These are phyloP conservation scores for Plectosphaerella sp. DNA, from an alignment of 2,329 filamentous ascomycete species.

Conservation along the genomic window DNA sequence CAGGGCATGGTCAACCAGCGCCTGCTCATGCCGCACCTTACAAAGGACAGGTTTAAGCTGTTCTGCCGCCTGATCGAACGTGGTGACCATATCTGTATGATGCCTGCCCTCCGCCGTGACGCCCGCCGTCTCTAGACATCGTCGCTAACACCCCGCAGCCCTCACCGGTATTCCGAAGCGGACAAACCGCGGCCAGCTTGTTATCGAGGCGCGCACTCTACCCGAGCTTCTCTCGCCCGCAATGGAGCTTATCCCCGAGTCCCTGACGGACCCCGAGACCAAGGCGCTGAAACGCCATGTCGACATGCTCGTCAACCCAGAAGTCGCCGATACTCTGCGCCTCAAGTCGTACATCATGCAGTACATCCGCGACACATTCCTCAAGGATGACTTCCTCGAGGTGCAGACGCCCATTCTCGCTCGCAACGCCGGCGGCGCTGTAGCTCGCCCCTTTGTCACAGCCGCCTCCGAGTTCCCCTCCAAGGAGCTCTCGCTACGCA, in stretches of 20 bases:
- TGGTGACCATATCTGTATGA: conserved; percentile 79
- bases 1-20: conserved; percentile 73
- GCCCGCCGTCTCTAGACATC: background rate
- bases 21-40: conserved; percentile 30
- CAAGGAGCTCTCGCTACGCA: conserved; percentile 70
- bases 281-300: conserved; percentile 76
- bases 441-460: conserved; percentile 82
- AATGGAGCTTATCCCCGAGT: conserved; percentile 72
- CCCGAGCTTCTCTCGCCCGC: conserved; percentile 73
- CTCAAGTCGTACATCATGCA: conserved; percentile 72
- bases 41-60: conserved; percentile 45
- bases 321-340: conserved; percentile 64
- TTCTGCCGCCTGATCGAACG: conserved; percentile 65
- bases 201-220: conserved; percentile 62
- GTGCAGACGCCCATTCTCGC: conserved; percentile 89
- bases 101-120: conserved; percentile 1
- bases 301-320: conserved; percentile 74
- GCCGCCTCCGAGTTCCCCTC: conserved; percentile 70
- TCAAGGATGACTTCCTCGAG: conserved; percentile 71
- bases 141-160: conserved; percentile 37
- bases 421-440: conserved; percentile 77
- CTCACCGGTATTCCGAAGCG: conserved; percentile 66
- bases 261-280: conserved; percentile 65
- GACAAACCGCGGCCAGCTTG: conserved; percentile 71
- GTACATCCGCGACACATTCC: conserved; percentile 69